Evolutionary conservation across 2,329 filamentous ascomycete genomes (phyloP), one percentile per base, ranked within the genome.

Genomic region (Claviceps quebecensis): DNA sequence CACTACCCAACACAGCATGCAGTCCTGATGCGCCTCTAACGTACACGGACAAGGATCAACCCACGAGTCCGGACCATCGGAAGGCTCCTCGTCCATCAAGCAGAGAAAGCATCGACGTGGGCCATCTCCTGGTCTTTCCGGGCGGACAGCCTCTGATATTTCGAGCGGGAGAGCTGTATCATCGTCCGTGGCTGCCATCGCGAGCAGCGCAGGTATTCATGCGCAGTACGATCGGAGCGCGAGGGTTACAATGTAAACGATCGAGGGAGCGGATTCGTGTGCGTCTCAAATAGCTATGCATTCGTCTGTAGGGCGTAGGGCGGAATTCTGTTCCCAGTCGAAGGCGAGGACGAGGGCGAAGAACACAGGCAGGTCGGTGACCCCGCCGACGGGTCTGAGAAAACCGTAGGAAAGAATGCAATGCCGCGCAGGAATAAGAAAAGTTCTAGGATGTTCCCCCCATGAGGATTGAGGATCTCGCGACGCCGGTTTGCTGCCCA

Each of bases 1-100:
- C n/a, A 87, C 84, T 17, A 97, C 84, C 90, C 90, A 98, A 60
- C 88, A 85, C 40, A 97, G 74, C 57, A 97, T 76, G 64, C 90
- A 95, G 54, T 81, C 78, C 65, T 97, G 89, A 65, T 98, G 93
- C 1, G 90, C 93, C 52, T 87, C 86, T 40, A 98, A 75, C 13
- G 87, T 89, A 68, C 93, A 98, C 0, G 84, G 85, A 64, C 93
- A 98, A 1, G 93, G 90, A 51, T 85, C 86, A 45, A 87, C 82
- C 91, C 93, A 98, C 51, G 71, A 66, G 45, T 68, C 64, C 4
- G 75, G 72, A 8, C 72, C 61, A 19, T 69, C 65, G 9, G 64
- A 67, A 40, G 79, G 73, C 26, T 70, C 69, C 56, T 80, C 71
- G 48, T 79, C 79, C 56, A 71, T 73, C 34, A 82, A 72, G 61